Evolutionary conservation across 148 eudicot genomes (phyloP).

Genomic region (Silene latifolia): DNA sequence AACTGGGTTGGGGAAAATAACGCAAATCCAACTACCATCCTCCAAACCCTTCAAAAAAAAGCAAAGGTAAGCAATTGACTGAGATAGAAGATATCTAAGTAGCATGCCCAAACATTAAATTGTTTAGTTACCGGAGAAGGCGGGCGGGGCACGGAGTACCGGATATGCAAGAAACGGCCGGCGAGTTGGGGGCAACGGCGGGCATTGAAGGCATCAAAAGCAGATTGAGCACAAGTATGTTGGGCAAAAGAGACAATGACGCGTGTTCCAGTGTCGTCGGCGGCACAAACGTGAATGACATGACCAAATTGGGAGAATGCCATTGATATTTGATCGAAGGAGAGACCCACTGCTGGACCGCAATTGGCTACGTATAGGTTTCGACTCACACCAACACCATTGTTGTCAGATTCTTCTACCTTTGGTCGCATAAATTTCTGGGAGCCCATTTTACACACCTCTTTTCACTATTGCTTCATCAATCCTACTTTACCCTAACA

Average conservation of each 20-base stretch:
- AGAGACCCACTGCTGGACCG: slow-evolving; percentile 88
- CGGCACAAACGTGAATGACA: slow-evolving; percentile 64
- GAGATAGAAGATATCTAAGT: too few relatives aligned
- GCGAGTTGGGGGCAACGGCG: slow-evolving; percentile 51
- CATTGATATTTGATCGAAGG: slow-evolving; percentile 51
- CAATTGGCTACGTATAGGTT: slow-evolving; percentile 91
- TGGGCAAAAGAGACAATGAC: slow-evolving; percentile 68
- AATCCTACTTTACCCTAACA: too few relatives aligned
- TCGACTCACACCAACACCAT: slow-evolving; percentile 30
- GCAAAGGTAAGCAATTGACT: too few relatives aligned
- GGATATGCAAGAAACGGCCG: slow-evolving; percentile 72
- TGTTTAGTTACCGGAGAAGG: slow-evolving; percentile 39
- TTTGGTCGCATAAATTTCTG: slow-evolving; percentile 67
- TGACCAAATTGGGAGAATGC: slow-evolving; percentile 61
- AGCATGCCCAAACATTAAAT: too few relatives aligned
- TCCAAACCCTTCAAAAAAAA: too few relatives aligned
- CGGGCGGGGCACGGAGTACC: slow-evolving; percentile 59
- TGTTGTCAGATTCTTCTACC: slow-evolving; percentile 9
- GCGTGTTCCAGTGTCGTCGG: slow-evolving; percentile 80
- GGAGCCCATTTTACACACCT: slow-evolving; percentile 30
- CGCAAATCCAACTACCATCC: too few relatives aligned
- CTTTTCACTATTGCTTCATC: too few relatives aligned
- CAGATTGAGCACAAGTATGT: slow-evolving; percentile 51
- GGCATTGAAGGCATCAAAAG: slow-evolving; percentile 58
- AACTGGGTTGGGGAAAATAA: too few relatives aligned